Percentiles rank a stretch among this genome's conserved stretches.
These are phyloP conservation scores for Ormosia emarginata DNA, from an alignment of 306 rosid genomes.

Conservation along the genomic window DNA sequence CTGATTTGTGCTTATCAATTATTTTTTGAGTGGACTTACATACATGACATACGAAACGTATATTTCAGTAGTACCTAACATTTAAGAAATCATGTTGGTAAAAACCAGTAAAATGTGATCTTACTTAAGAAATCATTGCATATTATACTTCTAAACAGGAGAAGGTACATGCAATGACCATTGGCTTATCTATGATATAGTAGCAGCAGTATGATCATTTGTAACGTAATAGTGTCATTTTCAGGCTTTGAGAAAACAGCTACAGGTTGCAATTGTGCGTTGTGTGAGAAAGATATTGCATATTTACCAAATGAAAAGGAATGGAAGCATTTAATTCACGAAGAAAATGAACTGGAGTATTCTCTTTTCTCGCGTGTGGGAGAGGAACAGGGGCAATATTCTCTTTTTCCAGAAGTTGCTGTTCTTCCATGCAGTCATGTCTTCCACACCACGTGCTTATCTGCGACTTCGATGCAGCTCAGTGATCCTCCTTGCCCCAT, in stretches of 20 bases:
- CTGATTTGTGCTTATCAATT: neutral
- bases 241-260: neutral
- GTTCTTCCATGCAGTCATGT: slow-evolving; percentile 20
- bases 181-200: neutral
- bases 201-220: neutral
- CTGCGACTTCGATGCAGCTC: neutral
- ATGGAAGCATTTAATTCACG: neutral
- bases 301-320: neutral
- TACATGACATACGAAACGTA: no score
- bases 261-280: neutral
- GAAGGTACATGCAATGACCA: neutral
- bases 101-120: neutral
- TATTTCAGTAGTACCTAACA: no score
- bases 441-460: slow-evolving; percentile 6
- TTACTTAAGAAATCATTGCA: neutral
- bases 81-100: neutral
- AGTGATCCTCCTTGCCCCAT: slow-evolving; percentile 3
- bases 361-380: neutral
- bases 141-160: neutral
- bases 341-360: neutral
- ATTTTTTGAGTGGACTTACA: neutral
- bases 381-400: neutral
- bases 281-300: neutral
- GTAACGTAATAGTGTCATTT: neutral
- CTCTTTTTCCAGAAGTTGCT: neutral